Conservation (phyloP, 306 rosid genomes). For the Fagus crenata region DNA sequence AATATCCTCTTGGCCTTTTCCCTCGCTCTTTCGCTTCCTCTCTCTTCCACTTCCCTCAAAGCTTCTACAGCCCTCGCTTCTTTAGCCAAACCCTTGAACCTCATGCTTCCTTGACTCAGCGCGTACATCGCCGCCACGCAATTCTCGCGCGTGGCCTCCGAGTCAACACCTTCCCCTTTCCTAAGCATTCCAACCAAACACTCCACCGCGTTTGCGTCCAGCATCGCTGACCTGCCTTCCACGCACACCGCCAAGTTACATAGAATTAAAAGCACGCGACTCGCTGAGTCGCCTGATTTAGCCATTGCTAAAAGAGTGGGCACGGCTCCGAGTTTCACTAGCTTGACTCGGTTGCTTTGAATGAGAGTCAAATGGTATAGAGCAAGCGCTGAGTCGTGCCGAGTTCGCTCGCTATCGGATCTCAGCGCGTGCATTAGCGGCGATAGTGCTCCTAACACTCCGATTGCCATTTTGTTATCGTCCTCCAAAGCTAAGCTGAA, state of each 20-base stretch:
- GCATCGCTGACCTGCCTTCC: slow-evolving; percentile 82
- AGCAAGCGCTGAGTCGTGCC: slow-evolving; percentile 80
- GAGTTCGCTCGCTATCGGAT: slow-evolving; percentile 67
- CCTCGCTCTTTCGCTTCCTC: slow-evolving; percentile 77
- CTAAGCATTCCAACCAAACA: slow-evolving; percentile 57
- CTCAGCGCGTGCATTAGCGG: slow-evolving; percentile 77
- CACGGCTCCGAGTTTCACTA: slow-evolving; percentile 68
- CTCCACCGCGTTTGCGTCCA: slow-evolving; percentile 76
- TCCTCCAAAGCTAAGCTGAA: slow-evolving; percentile 81
- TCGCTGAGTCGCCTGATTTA: slow-evolving; percentile 41
- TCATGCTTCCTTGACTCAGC: slow-evolving; percentile 74
- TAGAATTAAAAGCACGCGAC: slow-evolving; percentile 60
- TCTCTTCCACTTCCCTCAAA: slow-evolving; percentile 63
- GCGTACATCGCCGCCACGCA: slow-evolving; percentile 77
- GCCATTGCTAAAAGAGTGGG: slow-evolving; percentile 53
- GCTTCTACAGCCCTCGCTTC: slow-evolving; percentile 79
- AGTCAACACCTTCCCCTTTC: slow-evolving; percentile 50
- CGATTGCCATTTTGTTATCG: slow-evolving; percentile 91
- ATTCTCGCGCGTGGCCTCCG: slow-evolving; percentile 78
- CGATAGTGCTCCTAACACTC: slow-evolving; percentile 76
- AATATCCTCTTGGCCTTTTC: slow-evolving; percentile 75
- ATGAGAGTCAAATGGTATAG: slow-evolving; percentile 70
- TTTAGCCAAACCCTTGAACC: slow-evolving; percentile 83
- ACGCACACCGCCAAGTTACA: slow-evolving; percentile 63
- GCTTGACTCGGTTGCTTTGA: slow-evolving; percentile 78